A percentile compares a stretch with the other conserved stretches of the same genome.
Evolutionary conservation across 2,329 filamentous ascomycete species (phyloP).

Genomic region (Aspergillus flavus): DNA sequence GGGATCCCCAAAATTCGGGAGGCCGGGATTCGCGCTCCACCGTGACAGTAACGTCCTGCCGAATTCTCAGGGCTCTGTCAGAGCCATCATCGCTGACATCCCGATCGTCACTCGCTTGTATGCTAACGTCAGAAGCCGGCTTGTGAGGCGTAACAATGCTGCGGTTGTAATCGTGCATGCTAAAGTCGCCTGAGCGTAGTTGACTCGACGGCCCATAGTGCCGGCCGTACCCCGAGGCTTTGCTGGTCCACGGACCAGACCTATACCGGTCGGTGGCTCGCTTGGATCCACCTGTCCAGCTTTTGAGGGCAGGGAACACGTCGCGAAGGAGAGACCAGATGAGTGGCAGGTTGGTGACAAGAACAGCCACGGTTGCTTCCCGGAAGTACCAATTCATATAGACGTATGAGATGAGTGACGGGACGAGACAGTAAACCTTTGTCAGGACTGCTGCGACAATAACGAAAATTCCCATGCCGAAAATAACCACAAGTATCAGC

Average conservation of each 20-base stretch:
- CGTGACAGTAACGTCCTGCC: constrained; percentile 42
- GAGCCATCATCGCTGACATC: constrained; percentile 40
- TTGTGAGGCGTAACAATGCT: constrained; percentile 33
- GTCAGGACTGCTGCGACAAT: constrained; percentile 54
- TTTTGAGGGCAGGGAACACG: constrained; percentile 48
- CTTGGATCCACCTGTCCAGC: constrained; percentile 43
- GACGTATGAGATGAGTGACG: constrained; percentile 43
- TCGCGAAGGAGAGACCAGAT: constrained; percentile 56
- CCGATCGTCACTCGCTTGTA: constrained; percentile 31
- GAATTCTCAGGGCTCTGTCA: constrained; percentile 39
- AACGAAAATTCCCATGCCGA: constrained; percentile 50
- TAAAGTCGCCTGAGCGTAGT: constrained; percentile 31
- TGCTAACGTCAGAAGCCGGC: constrained; percentile 30
- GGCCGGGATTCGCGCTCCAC: constrained; percentile 23
- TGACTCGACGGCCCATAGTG: constrained; percentile 34
- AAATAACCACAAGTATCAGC: constrained; percentile 45
- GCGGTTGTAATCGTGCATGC: constrained; percentile 34
- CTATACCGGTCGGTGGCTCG: constrained; percentile 37
- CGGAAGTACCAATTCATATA: constrained; percentile 54
- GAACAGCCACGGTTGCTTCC: constrained; percentile 47
- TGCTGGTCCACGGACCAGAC: constrained; percentile 36
- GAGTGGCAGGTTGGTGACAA: constrained; percentile 56
- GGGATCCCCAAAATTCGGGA: constrained; percentile 14
- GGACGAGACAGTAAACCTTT: constrained; percentile 51
- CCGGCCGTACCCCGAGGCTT: constrained; percentile 25